These are phyloP conservation scores for Acanthamoeba culbertsoni DNA, from an alignment of 208 protist genomes.

Conservation along the genomic window DNA sequence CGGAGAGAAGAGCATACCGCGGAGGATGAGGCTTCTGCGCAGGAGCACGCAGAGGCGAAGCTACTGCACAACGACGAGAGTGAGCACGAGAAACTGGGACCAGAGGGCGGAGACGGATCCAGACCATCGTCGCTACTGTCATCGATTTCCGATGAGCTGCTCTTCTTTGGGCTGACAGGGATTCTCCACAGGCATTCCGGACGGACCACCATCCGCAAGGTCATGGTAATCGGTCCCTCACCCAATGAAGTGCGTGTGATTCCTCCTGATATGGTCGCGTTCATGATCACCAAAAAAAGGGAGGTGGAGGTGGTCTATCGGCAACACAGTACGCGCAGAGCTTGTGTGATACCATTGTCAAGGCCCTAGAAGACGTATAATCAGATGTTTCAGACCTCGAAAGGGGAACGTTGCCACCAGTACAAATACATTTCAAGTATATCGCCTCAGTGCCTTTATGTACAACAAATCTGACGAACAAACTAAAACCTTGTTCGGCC, in stretches of 20 bases:
- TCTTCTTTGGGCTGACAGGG: neutral
- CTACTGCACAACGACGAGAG: too few species aligned
- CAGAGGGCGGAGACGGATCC: neutral
- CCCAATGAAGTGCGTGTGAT: neutral
- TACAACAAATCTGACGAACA: neutral
- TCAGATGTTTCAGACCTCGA: neutral
- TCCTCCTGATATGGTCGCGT: too few species aligned
- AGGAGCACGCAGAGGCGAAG: too few species aligned
- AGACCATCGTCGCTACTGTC: too few species aligned
- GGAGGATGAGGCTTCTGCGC: too few species aligned
- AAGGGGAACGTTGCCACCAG: neutral
- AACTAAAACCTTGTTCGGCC: neutral
- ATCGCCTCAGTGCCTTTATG: too few species aligned
- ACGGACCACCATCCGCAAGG: neutral
- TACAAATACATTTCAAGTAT: neutral
- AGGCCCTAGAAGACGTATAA: neutral
- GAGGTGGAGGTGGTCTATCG: neutral
- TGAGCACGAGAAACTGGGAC: neutral
- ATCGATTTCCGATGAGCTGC: too few species aligned
- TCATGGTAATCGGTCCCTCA: neutral
- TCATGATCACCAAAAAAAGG: too few species aligned
- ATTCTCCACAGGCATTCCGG: neutral
- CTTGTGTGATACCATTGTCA: neutral
- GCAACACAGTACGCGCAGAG: slow-evolving; percentile 1
- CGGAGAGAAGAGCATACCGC: neutral